Percentiles rank a stretch among this genome's conserved stretches.
Conservation (phyloP, 768 basidiomycete genomes). For the Amanita pseudoporphyria region DNA sequence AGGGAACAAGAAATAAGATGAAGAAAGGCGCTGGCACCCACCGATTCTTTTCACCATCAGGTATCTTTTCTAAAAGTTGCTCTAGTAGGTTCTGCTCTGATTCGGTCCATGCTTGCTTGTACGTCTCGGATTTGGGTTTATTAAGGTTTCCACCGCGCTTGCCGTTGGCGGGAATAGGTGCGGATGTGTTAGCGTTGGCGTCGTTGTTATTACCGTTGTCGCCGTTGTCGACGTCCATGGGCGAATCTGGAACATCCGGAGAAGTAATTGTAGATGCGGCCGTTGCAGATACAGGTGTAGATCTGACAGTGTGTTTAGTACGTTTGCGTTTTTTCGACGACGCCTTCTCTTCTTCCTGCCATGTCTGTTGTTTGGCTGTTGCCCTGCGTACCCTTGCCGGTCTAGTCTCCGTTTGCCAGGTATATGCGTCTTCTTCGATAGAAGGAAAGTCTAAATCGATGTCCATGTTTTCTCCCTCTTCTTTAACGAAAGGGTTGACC, state of each 20-base stretch:
- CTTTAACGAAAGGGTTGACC: neutral
- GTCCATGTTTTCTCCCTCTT: neutral
- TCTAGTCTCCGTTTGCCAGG: neutral
- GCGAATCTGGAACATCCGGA: constrained; percentile 4
- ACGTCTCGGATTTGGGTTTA: constrained; percentile 60
- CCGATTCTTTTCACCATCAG: constrained; percentile 70
- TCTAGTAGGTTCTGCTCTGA: constrained; percentile 74
- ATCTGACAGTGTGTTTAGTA: neutral
- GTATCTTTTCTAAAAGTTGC: constrained; percentile 63
- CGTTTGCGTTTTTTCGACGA: neutral
- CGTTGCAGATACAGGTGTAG: neutral
- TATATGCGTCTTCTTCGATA: neutral
- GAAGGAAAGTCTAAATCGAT: neutral
- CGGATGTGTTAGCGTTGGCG: no score
- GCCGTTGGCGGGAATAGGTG: neutral
- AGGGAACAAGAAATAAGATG: neutral
- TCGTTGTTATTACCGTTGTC: neutral
- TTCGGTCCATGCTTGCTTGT: constrained; percentile 72
- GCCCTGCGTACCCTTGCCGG: neutral
- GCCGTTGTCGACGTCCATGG: neutral
- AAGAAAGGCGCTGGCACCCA: constrained; percentile 19
- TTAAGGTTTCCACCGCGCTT: constrained; percentile 11
- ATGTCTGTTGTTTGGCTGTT: neutral
- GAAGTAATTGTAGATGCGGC: neutral
- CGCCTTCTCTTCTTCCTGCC: neutral